Evolutionary conservation across 1,139 yeast species (phyloP), one percentile per base, ranked within the genome.

Genomic region (Pichia sorboxylosa): DNA sequence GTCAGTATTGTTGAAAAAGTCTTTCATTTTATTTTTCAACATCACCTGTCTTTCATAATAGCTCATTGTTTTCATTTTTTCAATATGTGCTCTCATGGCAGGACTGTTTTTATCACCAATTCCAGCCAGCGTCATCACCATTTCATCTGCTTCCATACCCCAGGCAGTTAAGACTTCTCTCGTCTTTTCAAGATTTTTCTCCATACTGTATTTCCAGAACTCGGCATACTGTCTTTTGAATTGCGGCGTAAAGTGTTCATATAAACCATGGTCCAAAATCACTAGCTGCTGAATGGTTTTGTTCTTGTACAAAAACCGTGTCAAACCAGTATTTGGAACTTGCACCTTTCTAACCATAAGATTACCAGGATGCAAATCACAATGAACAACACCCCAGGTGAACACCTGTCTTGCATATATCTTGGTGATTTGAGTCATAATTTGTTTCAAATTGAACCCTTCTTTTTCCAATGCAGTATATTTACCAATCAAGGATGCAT

Each of bases 281-380:
- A 81, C 84, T 34, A 80, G 56, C 47, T 79, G 73, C 47, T 74
- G 80, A 29, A 59, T 55, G 1, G 17, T 23, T 10, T 30, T 38
- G 13, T 30, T 29, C 5, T 26, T 27, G 14, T 25, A 22, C 13
- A 35, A 31, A 2, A 19, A 15, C 16, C 24, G 32, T 2, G 35
- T 31, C 5, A 38, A 31, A 18, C 28, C 17, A 20, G 31, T 32
- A 5, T 32, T 21, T 21, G 36, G 32, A 13, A 39, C 31, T 18
- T 57, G 37, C 13, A 48, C 54, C 19, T 58, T 48, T 27, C 84
- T 56, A 3, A 74, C 69, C 37, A 80, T 51, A 39, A 81, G 54
- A 48, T 81, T 81, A 4, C 93, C 93, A 1, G 92, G 92, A 48
- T 81, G 93, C 6, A 90, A 83, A 50, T 81, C 93, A 32, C 85